These are phyloP conservation scores for Globisporangium okanoganense DNA, from an alignment of 352 stramenopile genomes.

Conservation along the genomic window DNA sequence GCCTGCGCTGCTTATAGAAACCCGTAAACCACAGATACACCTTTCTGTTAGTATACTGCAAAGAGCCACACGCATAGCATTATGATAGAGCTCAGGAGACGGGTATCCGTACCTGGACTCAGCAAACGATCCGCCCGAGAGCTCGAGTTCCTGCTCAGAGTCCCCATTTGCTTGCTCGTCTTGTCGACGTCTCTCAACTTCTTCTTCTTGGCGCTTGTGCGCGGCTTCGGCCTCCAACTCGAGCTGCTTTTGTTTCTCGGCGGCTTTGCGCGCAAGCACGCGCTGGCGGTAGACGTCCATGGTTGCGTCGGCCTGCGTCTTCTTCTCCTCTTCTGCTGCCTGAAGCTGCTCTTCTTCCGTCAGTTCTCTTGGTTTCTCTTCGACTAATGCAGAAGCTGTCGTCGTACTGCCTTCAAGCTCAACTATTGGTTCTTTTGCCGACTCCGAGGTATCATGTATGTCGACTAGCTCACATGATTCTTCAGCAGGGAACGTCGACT, in stretches of 20 bases:
- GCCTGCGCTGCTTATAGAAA: conserved; percentile 26
- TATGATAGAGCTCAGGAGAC: neutral
- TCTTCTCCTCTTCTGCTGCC: conserved; percentile 44
- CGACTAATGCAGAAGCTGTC: no score
- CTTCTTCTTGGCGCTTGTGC: conserved; percentile 31
- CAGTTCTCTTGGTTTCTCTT: conserved; percentile 22
- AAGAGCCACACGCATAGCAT: no score
- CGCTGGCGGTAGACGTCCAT: conserved; percentile 68
- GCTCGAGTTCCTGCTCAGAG: conserved; percentile 51
- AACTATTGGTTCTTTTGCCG: neutral
- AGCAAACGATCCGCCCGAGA: conserved; percentile 58
- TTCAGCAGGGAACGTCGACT: neutral
- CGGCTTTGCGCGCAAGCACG: conserved; percentile 56
- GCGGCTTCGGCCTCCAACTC: conserved; percentile 37
- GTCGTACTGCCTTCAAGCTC: neutral
- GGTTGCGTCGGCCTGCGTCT: conserved; percentile 47
- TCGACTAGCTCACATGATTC: neutral
- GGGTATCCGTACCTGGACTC: conserved; percentile 48
- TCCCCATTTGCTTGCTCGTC: conserved; percentile 16
- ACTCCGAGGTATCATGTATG: neutral
- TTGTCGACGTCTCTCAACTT: conserved; percentile 15
- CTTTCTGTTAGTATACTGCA: neutral
- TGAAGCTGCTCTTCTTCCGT: conserved; percentile 29
- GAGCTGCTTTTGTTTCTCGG: conserved; percentile 51
- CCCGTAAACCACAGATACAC: neutral